These are phyloP conservation scores for Cercospora sesami DNA, from an alignment of 2,329 filamentous ascomycete species.

Conservation along the genomic window DNA sequence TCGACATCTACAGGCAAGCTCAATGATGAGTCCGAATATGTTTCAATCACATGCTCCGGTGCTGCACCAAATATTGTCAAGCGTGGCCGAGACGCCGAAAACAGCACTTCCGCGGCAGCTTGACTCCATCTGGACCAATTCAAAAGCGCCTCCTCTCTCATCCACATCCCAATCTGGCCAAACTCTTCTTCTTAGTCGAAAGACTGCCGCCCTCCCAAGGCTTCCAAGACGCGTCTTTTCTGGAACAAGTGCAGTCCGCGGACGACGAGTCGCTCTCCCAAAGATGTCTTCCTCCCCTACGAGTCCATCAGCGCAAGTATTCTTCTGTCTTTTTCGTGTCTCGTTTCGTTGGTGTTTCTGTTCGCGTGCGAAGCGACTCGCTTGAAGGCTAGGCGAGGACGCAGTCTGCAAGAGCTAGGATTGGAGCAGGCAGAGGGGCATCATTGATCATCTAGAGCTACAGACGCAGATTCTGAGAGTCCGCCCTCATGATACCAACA, in stretches of 20 bases:
- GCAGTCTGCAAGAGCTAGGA: slow-evolving; percentile 5
- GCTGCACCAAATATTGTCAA: background rate
- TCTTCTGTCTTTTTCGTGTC: slow-evolving; percentile 1
- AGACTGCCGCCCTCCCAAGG: slow-evolving; percentile 1
- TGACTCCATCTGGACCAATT: slow-evolving; percentile 3
- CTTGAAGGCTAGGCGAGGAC: slow-evolving; percentile 2
- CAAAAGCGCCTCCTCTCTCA: slow-evolving; percentile 9
- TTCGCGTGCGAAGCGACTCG: background rate
- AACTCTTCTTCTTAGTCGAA: slow-evolving; percentile 4
- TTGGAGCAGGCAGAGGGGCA: slow-evolving; percentile 1
- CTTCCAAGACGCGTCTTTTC: slow-evolving; percentile 13
- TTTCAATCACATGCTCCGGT: background rate
- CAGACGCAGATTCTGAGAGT: background rate
- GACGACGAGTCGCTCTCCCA: background rate
- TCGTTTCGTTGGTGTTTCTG: background rate
- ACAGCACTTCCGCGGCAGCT: background rate
- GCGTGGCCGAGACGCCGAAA: slow-evolving; percentile 8
- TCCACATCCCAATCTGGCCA: slow-evolving; percentile 2
- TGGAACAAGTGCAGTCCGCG: slow-evolving; percentile 13
- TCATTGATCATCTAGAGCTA: slow-evolving; percentile 1
- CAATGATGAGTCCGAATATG: background rate
- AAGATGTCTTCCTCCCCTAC: background rate
- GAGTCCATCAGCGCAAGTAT: background rate
- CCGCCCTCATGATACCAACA: background rate
- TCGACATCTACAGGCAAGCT: background rate